Evolutionary conservation across 1,139 yeast genomes (phyloP).

Genomic region (Geotrichum fermentans): DNA sequence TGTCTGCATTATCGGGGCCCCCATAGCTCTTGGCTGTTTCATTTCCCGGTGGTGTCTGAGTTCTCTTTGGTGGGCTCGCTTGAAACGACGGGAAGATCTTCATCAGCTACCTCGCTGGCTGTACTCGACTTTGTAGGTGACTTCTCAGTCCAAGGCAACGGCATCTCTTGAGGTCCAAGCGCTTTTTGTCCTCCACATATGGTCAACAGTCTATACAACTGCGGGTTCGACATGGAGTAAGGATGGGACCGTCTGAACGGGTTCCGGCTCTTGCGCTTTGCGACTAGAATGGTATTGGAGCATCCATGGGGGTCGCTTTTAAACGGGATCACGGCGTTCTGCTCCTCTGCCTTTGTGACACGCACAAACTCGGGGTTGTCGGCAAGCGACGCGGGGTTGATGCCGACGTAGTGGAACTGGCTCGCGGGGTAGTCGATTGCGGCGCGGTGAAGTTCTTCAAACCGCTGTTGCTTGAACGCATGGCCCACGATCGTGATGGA

Average conservation of each 20-base stretch:
- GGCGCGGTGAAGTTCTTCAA: slow-evolving; percentile 51
- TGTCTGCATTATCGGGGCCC: no score
- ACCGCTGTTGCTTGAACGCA: slow-evolving; percentile 63
- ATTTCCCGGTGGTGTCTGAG: no score
- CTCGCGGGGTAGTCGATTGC: slow-evolving; percentile 44
- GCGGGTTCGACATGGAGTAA: slow-evolving; percentile 36
- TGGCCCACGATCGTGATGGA: slow-evolving; percentile 61
- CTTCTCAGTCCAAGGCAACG: no score
- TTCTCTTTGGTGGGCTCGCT: no score
- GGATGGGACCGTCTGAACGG: slow-evolving; percentile 52
- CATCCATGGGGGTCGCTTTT: slow-evolving; percentile 60
- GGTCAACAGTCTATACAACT: slow-evolving; percentile 23
- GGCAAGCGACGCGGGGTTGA: slow-evolving; percentile 41
- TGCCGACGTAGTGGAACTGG: slow-evolving; percentile 51
- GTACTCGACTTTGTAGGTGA: no score
- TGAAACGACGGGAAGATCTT: no score
- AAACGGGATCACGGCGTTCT: slow-evolving; percentile 55
- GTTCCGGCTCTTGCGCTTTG: slow-evolving; percentile 49
- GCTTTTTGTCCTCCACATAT: no score
- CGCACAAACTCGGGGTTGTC: slow-evolving; percentile 21
- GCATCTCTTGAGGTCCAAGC: no score
- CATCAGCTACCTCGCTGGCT: no score
- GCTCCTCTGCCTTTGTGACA: slow-evolving; percentile 25
- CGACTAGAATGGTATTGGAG: slow-evolving; percentile 39
- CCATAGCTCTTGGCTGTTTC: no score